Base-by-base conservation (phyloP, 495 filamentous ascomycete species). In the Hypoxylon fuscum region DNA sequence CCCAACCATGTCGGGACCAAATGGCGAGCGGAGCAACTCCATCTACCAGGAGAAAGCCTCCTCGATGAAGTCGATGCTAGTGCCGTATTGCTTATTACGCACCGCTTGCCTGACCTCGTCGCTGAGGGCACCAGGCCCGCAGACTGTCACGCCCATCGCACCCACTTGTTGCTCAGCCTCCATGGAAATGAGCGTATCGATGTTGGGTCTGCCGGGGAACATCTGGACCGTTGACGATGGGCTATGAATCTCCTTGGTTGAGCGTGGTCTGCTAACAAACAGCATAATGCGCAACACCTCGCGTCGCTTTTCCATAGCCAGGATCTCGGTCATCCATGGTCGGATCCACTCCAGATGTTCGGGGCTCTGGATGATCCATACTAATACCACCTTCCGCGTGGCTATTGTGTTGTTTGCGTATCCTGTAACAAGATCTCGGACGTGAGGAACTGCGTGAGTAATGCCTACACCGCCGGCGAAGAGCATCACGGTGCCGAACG, bases 261-360 rank as follows among this genome's bases (percentile, higher is more conserved):
- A 87, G 53, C 87, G 83, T 3, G 94, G 94, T 58, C 92, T 87
- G 55, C 91, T 95, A 52, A 98, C 89, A 70, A 96, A 98, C 3
- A 98, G 79, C 79, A 92, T 85, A 54, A 98, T 88, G 37, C 85
- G 83, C 35, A 98, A 85, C 2, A 93, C 84, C 21, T 97, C 91
- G 21, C 92, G 84, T 0, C 95, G 87, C 42, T 81, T 83, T 7
- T 92, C 90, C 80, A 97, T 90, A 2, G 85, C 85, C 31, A 98
- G 82, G 58, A 98, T 94, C 69, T 90, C 81, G 59, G 96, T 94
- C 95, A 98, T 98, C 91, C 90, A 98, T 6, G 88, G 85, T 5
- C 90, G 84, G 37, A 97, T 91, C 95, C 95, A 98, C 69, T 93
- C 87, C 21, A 98, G 83, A 62, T 93, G 89, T 52, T 97, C 94